Evolutionary conservation across 257 asterid genomes (phyloP).

Genomic region (Jaltomata sinuosa): DNA sequence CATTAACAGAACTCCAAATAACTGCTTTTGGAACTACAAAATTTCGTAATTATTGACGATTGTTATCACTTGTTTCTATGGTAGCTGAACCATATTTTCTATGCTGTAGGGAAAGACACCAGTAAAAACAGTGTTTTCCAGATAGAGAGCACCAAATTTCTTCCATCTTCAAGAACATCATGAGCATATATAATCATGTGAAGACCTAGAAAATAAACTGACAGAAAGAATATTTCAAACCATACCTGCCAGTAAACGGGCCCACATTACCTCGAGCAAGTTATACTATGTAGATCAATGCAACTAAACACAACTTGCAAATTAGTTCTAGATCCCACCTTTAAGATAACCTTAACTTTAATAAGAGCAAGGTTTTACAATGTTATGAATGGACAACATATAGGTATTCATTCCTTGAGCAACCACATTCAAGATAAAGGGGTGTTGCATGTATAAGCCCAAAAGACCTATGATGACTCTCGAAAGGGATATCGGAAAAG

Average conservation of each 20-base stretch:
- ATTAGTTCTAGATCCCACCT: neutral
- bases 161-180: neutral
- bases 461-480: neutral
- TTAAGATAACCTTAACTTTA: neutral
- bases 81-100: neutral
- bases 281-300: neutral
- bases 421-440: neutral
- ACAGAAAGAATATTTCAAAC: neutral
- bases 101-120: neutral
- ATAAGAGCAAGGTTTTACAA: neutral
- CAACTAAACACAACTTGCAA: neutral
- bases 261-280: neutral
- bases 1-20: neutral
- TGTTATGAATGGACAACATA: neutral
- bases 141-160: neutral
- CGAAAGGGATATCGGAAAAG: neutral
- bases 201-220: neutral
- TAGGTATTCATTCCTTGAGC: neutral
- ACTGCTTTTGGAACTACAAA: neutral
- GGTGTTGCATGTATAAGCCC: neutral
- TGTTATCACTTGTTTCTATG: neutral
- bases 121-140: neutral
- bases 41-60: neutral
- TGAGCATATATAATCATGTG: neutral
- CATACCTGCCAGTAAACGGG: neutral